A percentile compares a stretch with the other conserved stretches of the same genome.
These are phyloP conservation scores for Rhizopogon vesiculosus DNA, from an alignment of 768 basidiomycete species.

Conservation along the genomic window DNA sequence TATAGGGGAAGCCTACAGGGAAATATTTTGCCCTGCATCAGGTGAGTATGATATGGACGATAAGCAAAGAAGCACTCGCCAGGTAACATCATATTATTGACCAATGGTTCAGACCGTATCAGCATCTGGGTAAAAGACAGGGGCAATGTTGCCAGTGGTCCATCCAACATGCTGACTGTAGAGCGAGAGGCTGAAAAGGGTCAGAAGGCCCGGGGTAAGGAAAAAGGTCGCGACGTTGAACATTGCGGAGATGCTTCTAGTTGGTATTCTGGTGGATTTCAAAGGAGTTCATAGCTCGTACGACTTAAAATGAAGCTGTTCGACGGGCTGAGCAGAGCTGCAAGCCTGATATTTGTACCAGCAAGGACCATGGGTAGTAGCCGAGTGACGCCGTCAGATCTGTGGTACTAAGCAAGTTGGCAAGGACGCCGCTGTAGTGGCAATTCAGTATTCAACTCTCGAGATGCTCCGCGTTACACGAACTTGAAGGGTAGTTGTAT, in stretches of 20 bases:
- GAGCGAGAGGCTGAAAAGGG: constrained; percentile 9
- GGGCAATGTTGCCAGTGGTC: not conserved
- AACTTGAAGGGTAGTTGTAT: not conserved
- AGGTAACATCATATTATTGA: constrained; percentile 18
- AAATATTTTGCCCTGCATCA: constrained; percentile 24
- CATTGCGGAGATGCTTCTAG: constrained; percentile 2
- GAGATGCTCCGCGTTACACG: not conserved
- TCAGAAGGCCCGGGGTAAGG: constrained; percentile 6
- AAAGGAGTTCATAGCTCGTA: constrained; percentile 5
- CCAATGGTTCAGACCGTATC: constrained; percentile 21
- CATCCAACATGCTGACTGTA: not conserved
- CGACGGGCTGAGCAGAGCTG: not conserved
- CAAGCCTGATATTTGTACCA: no score
- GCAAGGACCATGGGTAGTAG: no score
- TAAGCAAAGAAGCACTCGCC: constrained; percentile 17
- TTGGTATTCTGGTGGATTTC: not conserved
- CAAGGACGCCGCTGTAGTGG: not conserved
- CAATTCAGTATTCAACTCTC: not conserved
- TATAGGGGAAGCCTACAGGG: constrained; percentile 18
- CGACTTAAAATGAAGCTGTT: not conserved
- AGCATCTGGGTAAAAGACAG: constrained; percentile 17
- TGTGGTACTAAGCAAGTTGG: no score
- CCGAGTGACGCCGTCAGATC: not conserved
- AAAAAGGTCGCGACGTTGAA: constrained; percentile 11
- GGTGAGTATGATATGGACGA: not conserved